Conservation (phyloP, 306 rosid genomes). For the Neltuma alba region DNA sequence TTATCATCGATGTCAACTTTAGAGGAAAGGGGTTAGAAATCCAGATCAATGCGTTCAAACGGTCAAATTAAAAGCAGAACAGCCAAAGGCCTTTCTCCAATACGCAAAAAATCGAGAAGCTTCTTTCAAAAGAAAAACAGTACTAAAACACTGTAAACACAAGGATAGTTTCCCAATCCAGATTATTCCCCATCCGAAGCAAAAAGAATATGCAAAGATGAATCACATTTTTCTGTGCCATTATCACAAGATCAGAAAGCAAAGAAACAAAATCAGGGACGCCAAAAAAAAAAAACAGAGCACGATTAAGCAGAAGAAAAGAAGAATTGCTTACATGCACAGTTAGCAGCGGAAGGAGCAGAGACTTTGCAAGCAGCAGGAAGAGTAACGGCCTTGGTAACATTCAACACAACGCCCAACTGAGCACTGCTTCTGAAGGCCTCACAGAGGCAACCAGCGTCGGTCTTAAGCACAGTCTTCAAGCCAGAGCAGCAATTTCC, state of each 20-base stretch:
- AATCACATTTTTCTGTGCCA: too few relatives aligned
- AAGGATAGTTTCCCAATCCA: too few relatives aligned
- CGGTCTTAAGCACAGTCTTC: slow-evolving; percentile 63
- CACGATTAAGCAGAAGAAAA: not conserved
- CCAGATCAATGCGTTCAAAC: not conserved
- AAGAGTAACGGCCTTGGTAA: slow-evolving; percentile 69
- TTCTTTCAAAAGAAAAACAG: slow-evolving; percentile 32
- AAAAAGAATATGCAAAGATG: too few relatives aligned
- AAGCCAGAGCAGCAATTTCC: slow-evolving; percentile 72
- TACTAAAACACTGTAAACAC: not conserved
- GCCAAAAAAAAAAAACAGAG: too few relatives aligned
- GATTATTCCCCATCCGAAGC: too few relatives aligned
- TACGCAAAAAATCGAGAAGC: not conserved
- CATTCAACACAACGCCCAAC: slow-evolving; percentile 74
- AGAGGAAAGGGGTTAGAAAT: not conserved
- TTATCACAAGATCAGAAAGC: too few relatives aligned
- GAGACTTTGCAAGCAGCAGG: slow-evolving; percentile 80
- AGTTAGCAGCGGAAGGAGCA: slow-evolving; percentile 67
- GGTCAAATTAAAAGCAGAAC: not conserved
- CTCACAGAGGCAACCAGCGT: slow-evolving; percentile 73
- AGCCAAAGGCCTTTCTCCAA: not conserved
- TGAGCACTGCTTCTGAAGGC: slow-evolving; percentile 70
- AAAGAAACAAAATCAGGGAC: too few relatives aligned
- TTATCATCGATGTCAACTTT: not conserved
- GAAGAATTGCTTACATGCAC: slow-evolving; percentile 54